Evolutionary conservation across 1,284 basidiomycete genomes (phyloP).

Genomic region (Tremellales sp.): DNA sequence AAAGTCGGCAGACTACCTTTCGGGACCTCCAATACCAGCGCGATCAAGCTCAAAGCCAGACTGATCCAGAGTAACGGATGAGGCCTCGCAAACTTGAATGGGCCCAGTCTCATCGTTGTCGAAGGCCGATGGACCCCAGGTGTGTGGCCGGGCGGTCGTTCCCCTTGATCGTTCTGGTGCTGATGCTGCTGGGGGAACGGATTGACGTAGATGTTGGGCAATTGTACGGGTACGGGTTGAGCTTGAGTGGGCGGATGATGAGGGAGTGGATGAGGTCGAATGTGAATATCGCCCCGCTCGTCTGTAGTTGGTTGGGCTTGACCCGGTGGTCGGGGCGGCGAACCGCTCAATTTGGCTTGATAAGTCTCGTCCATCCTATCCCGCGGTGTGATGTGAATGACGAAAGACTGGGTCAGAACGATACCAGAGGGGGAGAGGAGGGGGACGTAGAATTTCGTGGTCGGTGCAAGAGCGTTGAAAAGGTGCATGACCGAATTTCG

Average conservation of each 20-base stretch:
- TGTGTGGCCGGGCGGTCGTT: background rate
- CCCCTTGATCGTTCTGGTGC: background rate
- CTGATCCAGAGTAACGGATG: conserved; percentile 44
- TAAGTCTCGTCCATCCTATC: conserved; percentile 21
- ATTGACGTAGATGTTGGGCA: conserved; percentile 29
- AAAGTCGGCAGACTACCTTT: conserved; percentile 41
- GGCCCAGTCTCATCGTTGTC: background rate
- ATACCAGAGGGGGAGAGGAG: too few species aligned
- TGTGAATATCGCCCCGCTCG: conserved; percentile 3
- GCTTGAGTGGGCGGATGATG: background rate
- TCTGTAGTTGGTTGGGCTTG: background rate
- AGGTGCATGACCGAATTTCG: too few species aligned
- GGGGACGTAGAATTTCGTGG: too few species aligned
- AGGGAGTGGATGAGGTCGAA: conserved; percentile 1
- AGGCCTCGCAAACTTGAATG: conserved; percentile 15
- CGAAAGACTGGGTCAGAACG: too few species aligned
- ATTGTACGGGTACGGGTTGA: conserved; percentile 25
- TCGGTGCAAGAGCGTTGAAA: too few species aligned
- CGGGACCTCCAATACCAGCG: conserved; percentile 39
- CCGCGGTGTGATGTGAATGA: background rate
- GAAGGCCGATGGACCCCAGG: background rate
- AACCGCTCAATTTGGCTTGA: conserved; percentile 11
- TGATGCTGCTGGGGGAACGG: conserved; percentile 11
- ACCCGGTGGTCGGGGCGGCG: conserved; percentile 7
- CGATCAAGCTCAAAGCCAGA: conserved; percentile 28